phyloP scores from a whole-genome alignment of 2,329 filamentous ascomycete species.

The Diplodia intermedia region DNA sequence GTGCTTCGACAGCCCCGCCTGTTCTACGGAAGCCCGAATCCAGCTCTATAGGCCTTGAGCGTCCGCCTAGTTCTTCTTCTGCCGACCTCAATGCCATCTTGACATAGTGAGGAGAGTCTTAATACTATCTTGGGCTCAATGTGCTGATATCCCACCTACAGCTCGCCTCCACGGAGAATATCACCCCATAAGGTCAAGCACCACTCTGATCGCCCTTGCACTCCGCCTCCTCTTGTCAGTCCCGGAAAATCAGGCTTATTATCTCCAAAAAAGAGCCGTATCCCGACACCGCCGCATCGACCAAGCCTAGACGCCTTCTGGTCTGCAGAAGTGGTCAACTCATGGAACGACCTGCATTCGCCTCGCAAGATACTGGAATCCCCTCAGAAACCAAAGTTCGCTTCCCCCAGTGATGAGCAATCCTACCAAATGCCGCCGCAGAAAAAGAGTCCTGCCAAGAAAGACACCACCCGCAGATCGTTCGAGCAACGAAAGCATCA shows the following conservation, averaged over 20 bases:
- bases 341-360: slow-evolving; percentile 47
- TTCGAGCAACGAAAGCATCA: slow-evolving; percentile 69
- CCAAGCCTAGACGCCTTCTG: slow-evolving; percentile 51
- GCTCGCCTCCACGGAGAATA: slow-evolving; percentile 29
- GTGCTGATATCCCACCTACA: not conserved
- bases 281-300: slow-evolving; percentile 42
- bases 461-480: slow-evolving; percentile 51
- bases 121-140: not conserved
- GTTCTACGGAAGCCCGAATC: not conserved
- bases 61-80: slow-evolving; percentile 43
- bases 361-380: slow-evolving; percentile 46
- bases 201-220: slow-evolving; percentile 40
- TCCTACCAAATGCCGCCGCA: slow-evolving; percentile 37
- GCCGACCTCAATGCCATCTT: slow-evolving; percentile 41
- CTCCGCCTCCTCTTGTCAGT: slow-evolving; percentile 41
- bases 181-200: slow-evolving; percentile 44
- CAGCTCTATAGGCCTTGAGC: slow-evolving; percentile 33
- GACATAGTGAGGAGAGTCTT: slow-evolving; percentile 39
- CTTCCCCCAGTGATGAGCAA: not conserved
- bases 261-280: slow-evolving; percentile 45
- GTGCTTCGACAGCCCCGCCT: not conserved
- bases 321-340: slow-evolving; percentile 46
- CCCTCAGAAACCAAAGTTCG: slow-evolving; percentile 39
- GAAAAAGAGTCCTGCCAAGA: slow-evolving; percentile 43
- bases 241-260: slow-evolving; percentile 43